phyloP scores from a whole-genome alignment of 2,329 filamentous ascomycete species.

The Beauveria pseudobassiana region DNA sequence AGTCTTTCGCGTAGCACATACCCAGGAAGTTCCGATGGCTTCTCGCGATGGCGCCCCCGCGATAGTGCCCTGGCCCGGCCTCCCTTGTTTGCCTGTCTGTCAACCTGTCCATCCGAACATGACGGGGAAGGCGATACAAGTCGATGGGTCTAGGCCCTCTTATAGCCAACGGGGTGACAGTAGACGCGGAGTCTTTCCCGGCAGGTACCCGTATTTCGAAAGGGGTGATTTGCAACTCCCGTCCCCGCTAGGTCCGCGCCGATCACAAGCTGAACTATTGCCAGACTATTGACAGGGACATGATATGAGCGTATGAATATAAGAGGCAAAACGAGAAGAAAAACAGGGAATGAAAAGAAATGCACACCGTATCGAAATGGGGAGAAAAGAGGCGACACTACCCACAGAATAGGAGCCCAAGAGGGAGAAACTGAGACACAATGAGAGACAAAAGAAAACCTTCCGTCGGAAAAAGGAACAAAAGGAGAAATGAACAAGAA shows the following conservation, averaged over 20 bases:
- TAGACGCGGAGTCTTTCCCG: neutral
- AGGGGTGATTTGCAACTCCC: neutral
- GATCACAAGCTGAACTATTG: conserved; percentile 3
- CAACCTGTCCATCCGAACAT: too few relatives aligned
- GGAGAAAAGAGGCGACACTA: neutral
- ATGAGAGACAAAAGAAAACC: neutral
- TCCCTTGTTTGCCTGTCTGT: too few relatives aligned
- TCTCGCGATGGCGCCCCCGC: neutral
- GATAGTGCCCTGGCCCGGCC: neutral
- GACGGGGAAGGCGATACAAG: neutral
- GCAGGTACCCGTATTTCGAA: neutral
- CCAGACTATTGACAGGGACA: neutral
- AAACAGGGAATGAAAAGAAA: neutral
- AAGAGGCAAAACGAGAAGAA: neutral
- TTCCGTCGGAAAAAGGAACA: too few relatives aligned
- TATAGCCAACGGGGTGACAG: neutral
- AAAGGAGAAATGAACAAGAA: neutral
- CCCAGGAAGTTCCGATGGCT: neutral
- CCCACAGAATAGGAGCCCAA: neutral
- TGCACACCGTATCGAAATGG: neutral
- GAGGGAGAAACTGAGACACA: neutral
- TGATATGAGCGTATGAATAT: neutral
- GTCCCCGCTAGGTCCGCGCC: neutral
- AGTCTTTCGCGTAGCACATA: too few relatives aligned
- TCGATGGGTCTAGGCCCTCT: neutral